Conservation (phyloP, 306 rosid species). For the Cucumis hystrix region DNA sequence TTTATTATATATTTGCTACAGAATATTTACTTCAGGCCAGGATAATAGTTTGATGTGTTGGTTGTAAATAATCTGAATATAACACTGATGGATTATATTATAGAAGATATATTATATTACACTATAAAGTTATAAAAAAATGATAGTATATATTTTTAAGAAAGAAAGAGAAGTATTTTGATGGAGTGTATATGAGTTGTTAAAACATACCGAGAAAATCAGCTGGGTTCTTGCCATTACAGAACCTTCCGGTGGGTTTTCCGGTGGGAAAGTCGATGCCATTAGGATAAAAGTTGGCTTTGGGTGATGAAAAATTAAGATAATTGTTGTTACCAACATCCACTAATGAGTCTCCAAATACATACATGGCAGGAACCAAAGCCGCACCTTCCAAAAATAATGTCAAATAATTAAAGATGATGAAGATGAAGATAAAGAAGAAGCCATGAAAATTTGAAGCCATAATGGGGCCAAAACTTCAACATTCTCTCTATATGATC, state of each 20-base stretch:
- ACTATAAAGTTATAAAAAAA: no score
- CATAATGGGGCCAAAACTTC: not conserved
- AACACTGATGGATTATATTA: no score
- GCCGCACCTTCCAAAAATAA: constrained; percentile 24
- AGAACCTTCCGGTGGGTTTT: constrained; percentile 23
- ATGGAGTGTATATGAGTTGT: not conserved
- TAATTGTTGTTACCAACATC: constrained; percentile 81
- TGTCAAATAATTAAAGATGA: not conserved
- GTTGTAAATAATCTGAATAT: no score
- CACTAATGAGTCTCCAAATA: constrained; percentile 68
- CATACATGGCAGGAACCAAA: constrained; percentile 44
- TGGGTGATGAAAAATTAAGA: constrained; percentile 32
- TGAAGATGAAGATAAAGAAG: not conserved
- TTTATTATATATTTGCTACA: no score
- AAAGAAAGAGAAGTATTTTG: not conserved
- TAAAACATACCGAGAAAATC: constrained; percentile 29
- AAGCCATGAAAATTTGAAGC: not conserved
- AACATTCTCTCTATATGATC: not conserved
- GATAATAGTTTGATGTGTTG: no score
- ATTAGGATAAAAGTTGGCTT: constrained; percentile 29
- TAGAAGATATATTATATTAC: no score
- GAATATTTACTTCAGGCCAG: no score
- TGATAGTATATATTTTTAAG: not conserved
- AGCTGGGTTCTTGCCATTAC: constrained; percentile 32
- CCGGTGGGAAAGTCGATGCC: constrained; percentile 29